These are phyloP conservation scores for Musa itinerans DNA, from an alignment of 176 grass and related monocot genomes.

Conservation along the genomic window DNA sequence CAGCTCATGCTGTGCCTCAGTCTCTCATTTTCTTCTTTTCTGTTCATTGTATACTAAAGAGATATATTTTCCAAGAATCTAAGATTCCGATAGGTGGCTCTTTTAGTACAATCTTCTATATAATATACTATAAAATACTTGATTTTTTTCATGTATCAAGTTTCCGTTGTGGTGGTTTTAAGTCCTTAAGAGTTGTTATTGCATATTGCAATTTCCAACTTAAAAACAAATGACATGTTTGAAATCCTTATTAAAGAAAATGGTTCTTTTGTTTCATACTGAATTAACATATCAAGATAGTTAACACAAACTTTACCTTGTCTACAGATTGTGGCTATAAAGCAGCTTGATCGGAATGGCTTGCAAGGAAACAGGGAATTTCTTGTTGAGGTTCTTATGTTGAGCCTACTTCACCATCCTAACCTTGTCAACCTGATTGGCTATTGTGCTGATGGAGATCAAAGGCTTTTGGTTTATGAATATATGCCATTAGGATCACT, in stretches of 20 bases:
- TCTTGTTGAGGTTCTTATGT: conserved; percentile 47
- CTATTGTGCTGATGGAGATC: conserved; percentile 55
- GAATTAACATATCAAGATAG: not conserved
- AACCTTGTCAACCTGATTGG: conserved; percentile 55
- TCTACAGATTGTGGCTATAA: conserved; percentile 47
- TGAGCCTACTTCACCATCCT: conserved; percentile 51
- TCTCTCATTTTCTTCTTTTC: not conserved
- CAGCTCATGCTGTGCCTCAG: not conserved
- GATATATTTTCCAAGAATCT: not conserved
- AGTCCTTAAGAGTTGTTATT: too few species aligned
- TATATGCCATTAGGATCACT: conserved; percentile 54
- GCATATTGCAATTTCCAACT: not conserved
- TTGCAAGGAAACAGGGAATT: conserved; percentile 58
- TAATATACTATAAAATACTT: not conserved
- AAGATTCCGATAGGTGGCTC: not conserved
- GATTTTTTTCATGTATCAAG: not conserved
- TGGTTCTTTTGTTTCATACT: not conserved
- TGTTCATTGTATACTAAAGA: not conserved
- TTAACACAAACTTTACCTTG: not conserved
- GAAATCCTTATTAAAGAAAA: not conserved
- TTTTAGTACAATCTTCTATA: too few species aligned
- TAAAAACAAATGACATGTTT: not conserved
- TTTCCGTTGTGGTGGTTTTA: not conserved
- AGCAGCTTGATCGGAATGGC: conserved; percentile 56
- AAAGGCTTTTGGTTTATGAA: conserved; percentile 54